Percentiles rank a stretch among this genome's conserved stretches.
These are phyloP conservation scores for Cytospora paraplurivora DNA, from an alignment of 2,329 filamentous ascomycete species.

Conservation along the genomic window DNA sequence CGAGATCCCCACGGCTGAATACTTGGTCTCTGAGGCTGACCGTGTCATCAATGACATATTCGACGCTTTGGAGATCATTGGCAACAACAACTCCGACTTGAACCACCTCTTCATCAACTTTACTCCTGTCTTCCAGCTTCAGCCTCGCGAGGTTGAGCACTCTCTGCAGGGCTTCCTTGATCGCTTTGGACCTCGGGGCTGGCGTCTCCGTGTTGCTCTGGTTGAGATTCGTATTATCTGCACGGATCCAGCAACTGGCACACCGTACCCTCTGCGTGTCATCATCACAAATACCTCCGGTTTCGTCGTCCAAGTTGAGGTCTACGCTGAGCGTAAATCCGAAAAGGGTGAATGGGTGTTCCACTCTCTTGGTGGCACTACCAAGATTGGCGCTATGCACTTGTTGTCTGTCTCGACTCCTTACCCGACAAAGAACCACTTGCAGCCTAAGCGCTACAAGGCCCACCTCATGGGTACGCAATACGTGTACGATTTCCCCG, in stretches of 20 bases:
- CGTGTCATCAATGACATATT: conserved; percentile 97
- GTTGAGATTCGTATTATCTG: conserved; percentile 98
- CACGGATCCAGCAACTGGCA: conserved; percentile 82
- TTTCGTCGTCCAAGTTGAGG: conserved; percentile 95
- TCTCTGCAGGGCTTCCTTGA: conserved; percentile 94
- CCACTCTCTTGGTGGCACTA: conserved; percentile 94
- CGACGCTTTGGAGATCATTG: conserved; percentile 96
- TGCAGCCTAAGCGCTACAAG: conserved; percentile 99
- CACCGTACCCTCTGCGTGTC: conserved; percentile 89
- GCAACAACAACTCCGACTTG: conserved; percentile 98
- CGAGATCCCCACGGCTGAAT: conserved; percentile 97
- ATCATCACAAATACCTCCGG: conserved; percentile 98
- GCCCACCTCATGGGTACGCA: conserved; percentile 98
- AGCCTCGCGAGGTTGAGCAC: conserved; percentile 87
- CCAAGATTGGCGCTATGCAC: conserved; percentile 94
- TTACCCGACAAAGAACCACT: conserved; percentile 97
- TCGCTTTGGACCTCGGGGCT: conserved; percentile 90
- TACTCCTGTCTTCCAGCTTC: conserved; percentile 90
- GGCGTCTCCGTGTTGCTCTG: conserved; percentile 94
- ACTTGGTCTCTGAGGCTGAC: conserved; percentile 95
- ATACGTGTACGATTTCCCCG: conserved; percentile 99
- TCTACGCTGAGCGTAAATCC: conserved; percentile 96
- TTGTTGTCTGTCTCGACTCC: conserved; percentile 86
- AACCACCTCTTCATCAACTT: conserved; percentile 99
- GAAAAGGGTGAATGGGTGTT: conserved; percentile 99